These are phyloP conservation scores for Fraxinus americana DNA, from an alignment of 257 asterid genomes.

Conservation along the genomic window DNA sequence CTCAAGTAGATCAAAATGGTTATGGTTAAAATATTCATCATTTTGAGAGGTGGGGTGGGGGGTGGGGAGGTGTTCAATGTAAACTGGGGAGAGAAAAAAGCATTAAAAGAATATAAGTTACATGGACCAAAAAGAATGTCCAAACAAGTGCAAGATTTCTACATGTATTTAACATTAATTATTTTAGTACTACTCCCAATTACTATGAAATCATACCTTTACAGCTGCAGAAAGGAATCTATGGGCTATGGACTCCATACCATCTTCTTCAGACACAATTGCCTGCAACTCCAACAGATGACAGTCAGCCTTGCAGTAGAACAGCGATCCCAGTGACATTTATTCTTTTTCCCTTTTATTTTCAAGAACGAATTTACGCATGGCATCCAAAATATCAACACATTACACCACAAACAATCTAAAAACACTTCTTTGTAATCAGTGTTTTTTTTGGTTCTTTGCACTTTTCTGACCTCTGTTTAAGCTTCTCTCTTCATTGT, in stretches of 20 bases:
- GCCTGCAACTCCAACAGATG: slow-evolving; percentile 59
- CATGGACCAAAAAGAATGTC: neutral
- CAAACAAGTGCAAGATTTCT: neutral
- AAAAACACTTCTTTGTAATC: neutral
- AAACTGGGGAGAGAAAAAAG: neutral
- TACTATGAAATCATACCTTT: slow-evolving; percentile 52
- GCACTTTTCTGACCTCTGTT: neutral
- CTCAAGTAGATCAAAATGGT: slow-evolving; percentile 8
- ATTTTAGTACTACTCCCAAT: neutral
- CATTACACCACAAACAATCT: neutral
- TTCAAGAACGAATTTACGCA: no score
- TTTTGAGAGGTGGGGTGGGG: neutral
- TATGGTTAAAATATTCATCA: neutral
- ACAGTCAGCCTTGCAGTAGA: slow-evolving; percentile 18
- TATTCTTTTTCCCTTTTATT: neutral
- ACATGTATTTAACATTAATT: neutral
- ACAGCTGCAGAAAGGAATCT: slow-evolving; percentile 96
- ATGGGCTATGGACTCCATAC: slow-evolving; percentile 95
- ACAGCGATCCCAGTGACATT: neutral
- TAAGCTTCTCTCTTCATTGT: neutral
- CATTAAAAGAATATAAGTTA: neutral
- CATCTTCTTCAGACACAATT: slow-evolving; percentile 89
- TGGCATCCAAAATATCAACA: neutral
- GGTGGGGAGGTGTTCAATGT: neutral
- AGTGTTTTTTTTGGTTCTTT: neutral